Conservation (phyloP, 306 rosid species). For the Neltuma alba region DNA sequence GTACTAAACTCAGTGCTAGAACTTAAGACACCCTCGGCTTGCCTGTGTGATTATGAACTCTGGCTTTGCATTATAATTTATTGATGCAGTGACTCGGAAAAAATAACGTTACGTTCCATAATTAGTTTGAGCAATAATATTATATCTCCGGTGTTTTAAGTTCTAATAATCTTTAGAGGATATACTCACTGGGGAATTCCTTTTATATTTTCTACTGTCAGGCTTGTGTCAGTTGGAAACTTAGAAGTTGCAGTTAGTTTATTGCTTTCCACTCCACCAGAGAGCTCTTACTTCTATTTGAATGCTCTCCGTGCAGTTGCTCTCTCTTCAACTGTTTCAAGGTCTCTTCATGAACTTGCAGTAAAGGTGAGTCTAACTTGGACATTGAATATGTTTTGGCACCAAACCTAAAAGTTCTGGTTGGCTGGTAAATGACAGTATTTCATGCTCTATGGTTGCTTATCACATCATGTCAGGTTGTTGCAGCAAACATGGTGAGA, state of each 20-base stretch:
- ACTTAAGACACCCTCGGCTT: too few species aligned
- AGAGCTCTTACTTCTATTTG: conserved; percentile 88
- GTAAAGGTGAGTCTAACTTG: conserved; percentile 71
- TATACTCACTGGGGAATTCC: conserved; percentile 32
- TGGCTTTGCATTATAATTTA: too few species aligned
- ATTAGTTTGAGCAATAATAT: too few species aligned
- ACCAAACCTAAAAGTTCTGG: conserved; percentile 29
- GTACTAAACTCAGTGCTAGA: too few species aligned
- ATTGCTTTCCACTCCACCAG: conserved; percentile 96
- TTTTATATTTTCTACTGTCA: conserved; percentile 41
- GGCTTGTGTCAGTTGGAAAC: conserved; percentile 93
- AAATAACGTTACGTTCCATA: too few species aligned
- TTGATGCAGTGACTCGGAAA: too few species aligned
- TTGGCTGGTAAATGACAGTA: conserved; percentile 21
- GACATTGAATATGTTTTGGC: conserved; percentile 31
- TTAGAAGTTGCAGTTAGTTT: conserved; percentile 93
- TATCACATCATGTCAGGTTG: conserved; percentile 64
- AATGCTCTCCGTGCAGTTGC: conserved; percentile 97
- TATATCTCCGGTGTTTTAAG: not conserved
- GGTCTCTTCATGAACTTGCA: conserved; percentile 93
- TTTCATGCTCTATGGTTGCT: conserved; percentile 22
- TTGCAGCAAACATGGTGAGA: conserved; percentile 99
- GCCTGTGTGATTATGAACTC: too few species aligned
- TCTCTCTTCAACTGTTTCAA: conserved; percentile 93
- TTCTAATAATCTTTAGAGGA: not conserved